A percentile compares a stretch with the other conserved stretches of the same genome.
These are phyloP conservation scores for Linnemannia exigua DNA, from an alignment of 192 early-diverging fungal genomes.

Conservation along the genomic window DNA sequence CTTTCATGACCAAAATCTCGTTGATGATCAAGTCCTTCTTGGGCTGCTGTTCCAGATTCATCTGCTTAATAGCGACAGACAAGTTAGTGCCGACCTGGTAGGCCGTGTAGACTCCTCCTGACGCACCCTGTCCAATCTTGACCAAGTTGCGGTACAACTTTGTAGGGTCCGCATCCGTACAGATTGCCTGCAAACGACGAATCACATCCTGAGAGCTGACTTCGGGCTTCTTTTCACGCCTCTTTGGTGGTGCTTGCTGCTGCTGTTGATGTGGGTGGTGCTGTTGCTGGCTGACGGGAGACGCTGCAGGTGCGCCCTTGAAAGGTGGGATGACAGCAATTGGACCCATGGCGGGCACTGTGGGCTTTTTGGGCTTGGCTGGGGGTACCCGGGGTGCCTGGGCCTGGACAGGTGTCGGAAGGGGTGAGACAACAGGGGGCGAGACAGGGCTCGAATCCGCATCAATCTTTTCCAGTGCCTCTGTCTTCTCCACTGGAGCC, in stretches of 20 bases:
- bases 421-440: slow-evolving; percentile 13
- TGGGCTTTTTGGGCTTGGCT: slow-evolving; percentile 45
- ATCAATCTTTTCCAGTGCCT: slow-evolving; percentile 40
- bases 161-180: slow-evolving; percentile 90
- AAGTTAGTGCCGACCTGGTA: slow-evolving; percentile 73
- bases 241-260: slow-evolving; percentile 53
- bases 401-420: neutral
- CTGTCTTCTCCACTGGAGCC: slow-evolving; percentile 32
- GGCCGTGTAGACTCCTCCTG: slow-evolving; percentile 93
- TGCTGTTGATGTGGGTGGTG: slow-evolving; percentile 37
- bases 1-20: slow-evolving; percentile 91
- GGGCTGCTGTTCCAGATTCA: slow-evolving; percentile 95
- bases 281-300: slow-evolving; percentile 21
- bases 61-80: slow-evolving; percentile 96
- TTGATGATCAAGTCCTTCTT: slow-evolving; percentile 98
- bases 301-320: slow-evolving; percentile 55
- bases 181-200: slow-evolving; percentile 84
- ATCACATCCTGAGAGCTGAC: slow-evolving; percentile 80
- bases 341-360: slow-evolving; percentile 14
- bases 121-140: slow-evolving; percentile 96
- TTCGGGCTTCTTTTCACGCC: slow-evolving; percentile 66
- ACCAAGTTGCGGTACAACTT: slow-evolving; percentile 86
- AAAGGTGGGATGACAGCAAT: slow-evolving; percentile 13
- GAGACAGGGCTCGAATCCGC: slow-evolving; percentile 26
- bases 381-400: slow-evolving; percentile 39